Evolutionary conservation across 768 basidiomycete species (phyloP).

Genomic region (Mycena chlorophos): DNA sequence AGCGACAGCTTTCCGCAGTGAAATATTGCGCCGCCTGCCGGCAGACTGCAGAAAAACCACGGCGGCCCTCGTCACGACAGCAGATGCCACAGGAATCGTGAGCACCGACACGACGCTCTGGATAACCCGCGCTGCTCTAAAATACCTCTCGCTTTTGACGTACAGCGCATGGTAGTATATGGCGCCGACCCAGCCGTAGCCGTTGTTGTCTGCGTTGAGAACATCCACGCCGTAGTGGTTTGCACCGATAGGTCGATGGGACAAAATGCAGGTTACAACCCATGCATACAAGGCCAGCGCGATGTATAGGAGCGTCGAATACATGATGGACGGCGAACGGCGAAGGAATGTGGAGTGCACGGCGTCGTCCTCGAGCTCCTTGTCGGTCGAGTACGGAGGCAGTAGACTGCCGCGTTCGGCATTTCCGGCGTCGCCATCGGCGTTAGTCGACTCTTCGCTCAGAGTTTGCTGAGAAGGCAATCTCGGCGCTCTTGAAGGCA

Average conservation of each 20-base stretch:
- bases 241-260: slow-evolving; percentile 12
- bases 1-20: slow-evolving; percentile 10
- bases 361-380: neutral
- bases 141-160: slow-evolving; percentile 5
- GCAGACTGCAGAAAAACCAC: slow-evolving; percentile 12
- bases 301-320: slow-evolving; percentile 1
- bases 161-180: slow-evolving; percentile 6
- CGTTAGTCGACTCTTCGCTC: neutral
- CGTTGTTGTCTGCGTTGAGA: slow-evolving; percentile 6
- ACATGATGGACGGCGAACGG: slow-evolving; percentile 2
- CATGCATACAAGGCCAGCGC: slow-evolving; percentile 1
- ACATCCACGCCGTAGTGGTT: slow-evolving; percentile 9
- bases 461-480: neutral
- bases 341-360: neutral
- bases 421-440: too few relatives aligned
- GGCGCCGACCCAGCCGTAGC: slow-evolving; percentile 1
- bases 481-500: neutral
- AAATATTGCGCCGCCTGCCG: neutral
- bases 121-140: slow-evolving; percentile 10
- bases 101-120: slow-evolving; percentile 3
- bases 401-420: neutral
- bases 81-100: slow-evolving; percentile 9
- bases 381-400: neutral
- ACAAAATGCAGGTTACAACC: slow-evolving; percentile 11
- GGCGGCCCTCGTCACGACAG: slow-evolving; percentile 9